Evolutionary conservation across 805 yeast species (phyloP), one percentile per base, ranked within the genome.

Genomic region (Candida oleophila): DNA sequence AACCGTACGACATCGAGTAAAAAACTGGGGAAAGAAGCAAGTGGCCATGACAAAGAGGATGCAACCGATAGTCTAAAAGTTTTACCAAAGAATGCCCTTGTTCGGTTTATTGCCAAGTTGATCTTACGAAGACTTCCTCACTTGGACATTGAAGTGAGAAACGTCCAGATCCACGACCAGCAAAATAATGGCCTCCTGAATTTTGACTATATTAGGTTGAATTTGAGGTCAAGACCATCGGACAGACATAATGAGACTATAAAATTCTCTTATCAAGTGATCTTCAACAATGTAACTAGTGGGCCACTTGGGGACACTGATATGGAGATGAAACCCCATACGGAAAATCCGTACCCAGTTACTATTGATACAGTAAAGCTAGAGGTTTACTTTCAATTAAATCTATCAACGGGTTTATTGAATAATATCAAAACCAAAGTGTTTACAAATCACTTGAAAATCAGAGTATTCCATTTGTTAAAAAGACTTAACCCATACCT

Each of bases 61-160:
- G n/a, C n/a, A n/a, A n/a, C n/a, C n/a, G n/a, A 33, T 12, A 20
- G 47, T 20, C 40, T 50, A 16, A 46, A 25, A 1, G 47, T 60
- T 7, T 53, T 48, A 22, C 69, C 69, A 2, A 20, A 44, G 5
- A 53, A 53, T 25, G 30, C 18, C 19, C 3, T 54, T 7, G 50
- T 45, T 1, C 38, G 44, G 28, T n/a, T 35, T 8, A 2, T 62
- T 0, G 47, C 49, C 20, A 47, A 47, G 40, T 48, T 55, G 18
- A 3, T 59, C 3, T 38, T 65, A 4, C 3, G 54, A 7, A 53
- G 49, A 35, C 21, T 62, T 3, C 67, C 71, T 0, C 41, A 48
- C 12, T 22, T 59, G 1, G 62, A 60, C 34, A 38, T 63, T 12
- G 71, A 63, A 48, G 35, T 60, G 12, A 53, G 60, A 21, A 50